Conservation (phyloP, 2,329 filamentous ascomycete genomes). For the Peltaster fructicola region DNA sequence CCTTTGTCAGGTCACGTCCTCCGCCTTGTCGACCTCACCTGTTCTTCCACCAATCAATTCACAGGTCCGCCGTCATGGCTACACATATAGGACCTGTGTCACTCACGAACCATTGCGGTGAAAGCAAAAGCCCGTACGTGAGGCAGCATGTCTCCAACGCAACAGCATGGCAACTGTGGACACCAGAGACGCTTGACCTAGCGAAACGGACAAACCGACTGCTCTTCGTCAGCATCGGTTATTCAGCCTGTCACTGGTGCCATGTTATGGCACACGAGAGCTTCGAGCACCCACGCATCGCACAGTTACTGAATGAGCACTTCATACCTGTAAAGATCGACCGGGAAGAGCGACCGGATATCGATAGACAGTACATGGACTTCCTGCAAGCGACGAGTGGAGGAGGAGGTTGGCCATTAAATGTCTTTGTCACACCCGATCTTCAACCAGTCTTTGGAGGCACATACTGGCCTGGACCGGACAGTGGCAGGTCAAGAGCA, state of each 20-base stretch:
- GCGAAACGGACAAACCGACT: constrained; percentile 71
- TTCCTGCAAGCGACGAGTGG: constrained; percentile 89
- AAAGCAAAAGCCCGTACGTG: constrained; percentile 52
- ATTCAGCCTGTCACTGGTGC: constrained; percentile 81
- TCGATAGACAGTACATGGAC: constrained; percentile 96
- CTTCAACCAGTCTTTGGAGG: constrained; percentile 89
- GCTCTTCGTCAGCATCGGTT: constrained; percentile 87
- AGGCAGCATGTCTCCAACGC: constrained; percentile 61
- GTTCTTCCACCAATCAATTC: no score
- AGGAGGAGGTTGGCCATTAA: constrained; percentile 82
- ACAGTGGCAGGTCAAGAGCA: constrained; percentile 32
- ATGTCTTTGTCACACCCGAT: constrained; percentile 89
- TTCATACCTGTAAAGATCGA: constrained; percentile 91
- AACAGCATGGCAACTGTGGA: constrained; percentile 84
- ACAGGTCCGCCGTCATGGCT: constrained; percentile 1
- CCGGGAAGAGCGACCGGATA: constrained; percentile 80
- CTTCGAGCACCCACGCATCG: constrained; percentile 68
- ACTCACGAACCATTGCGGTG: constrained; percentile 35
- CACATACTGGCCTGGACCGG: constrained; percentile 84
- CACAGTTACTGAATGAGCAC: constrained; percentile 61
- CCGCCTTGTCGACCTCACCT: no score
- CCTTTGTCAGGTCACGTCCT: no score
- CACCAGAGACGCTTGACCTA: constrained; percentile 54
- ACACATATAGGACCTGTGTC: constrained; percentile 7
- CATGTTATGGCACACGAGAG: constrained; percentile 88